phyloP scores from a whole-genome alignment of 345 rosid genomes.

The Camelina neglecta region DNA sequence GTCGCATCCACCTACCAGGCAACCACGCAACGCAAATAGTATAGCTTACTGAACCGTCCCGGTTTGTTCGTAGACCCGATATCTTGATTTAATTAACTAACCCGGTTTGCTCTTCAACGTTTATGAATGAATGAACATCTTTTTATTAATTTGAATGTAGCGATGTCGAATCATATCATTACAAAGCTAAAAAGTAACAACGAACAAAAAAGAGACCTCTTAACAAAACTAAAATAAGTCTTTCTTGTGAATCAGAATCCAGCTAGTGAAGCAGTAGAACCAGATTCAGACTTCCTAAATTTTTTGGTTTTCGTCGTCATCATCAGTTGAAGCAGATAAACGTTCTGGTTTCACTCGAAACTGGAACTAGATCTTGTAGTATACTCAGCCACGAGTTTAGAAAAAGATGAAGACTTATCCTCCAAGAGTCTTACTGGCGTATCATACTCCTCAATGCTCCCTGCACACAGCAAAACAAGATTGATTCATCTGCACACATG shows the following conservation, averaged over 20 bases:
- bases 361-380: constrained; percentile 61
- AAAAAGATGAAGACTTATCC: constrained; percentile 70
- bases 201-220: background rate
- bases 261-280: background rate
- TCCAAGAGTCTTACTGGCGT: constrained; percentile 63
- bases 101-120: background rate
- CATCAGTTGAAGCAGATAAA: background rate
- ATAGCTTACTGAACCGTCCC: constrained; percentile 3
- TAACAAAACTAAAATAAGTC: constrained; percentile 13
- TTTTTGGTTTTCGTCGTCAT: constrained; percentile 34
- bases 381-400: constrained; percentile 81
- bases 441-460: constrained; percentile 71
- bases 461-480: constrained; percentile 46
- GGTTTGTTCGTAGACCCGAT: background rate
- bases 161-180: background rate
- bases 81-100: background rate
- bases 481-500: background rate
- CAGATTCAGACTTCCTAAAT: background rate
- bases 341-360: constrained; percentile 31
- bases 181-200: constrained; percentile 2
- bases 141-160: constrained; percentile 9
- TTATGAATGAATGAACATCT: background rate
- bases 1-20: constrained; percentile 22
- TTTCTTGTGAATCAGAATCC: constrained; percentile 12
- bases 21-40: constrained; percentile 25